phyloP scores from a whole-genome alignment of 805 yeast genomes.

The Cyberlindnera subsufficiens region DNA sequence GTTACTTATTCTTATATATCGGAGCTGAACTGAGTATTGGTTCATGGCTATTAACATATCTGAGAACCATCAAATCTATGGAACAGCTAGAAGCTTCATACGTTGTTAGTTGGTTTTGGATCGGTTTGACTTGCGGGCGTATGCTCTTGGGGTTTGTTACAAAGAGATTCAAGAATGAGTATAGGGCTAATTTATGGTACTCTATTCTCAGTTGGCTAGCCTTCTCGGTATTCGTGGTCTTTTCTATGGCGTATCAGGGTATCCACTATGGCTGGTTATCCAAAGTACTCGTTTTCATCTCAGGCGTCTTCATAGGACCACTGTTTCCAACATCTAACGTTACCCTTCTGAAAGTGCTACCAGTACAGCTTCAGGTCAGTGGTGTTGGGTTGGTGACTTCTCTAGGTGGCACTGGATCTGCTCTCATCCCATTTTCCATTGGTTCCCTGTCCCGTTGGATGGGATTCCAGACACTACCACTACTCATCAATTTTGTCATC shows the following conservation, averaged over 20 bases:
- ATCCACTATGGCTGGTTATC: slow-evolving; percentile 1
- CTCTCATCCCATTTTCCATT: slow-evolving; percentile 59
- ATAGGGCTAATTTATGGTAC: slow-evolving; percentile 29
- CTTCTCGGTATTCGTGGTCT: slow-evolving; percentile 15
- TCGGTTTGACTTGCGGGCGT: slow-evolving; percentile 63
- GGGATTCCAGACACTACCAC: slow-evolving; percentile 7
- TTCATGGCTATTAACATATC: slow-evolving; percentile 65
- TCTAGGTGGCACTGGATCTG: slow-evolving; percentile 81
- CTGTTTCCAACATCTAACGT: slow-evolving; percentile 69
- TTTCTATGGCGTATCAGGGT: slow-evolving; percentile 9
- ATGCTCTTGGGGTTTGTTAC: slow-evolving; percentile 52
- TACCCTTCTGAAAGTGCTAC: slow-evolving; percentile 56
- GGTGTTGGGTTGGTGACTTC: slow-evolving; percentile 77
- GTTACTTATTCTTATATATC: slow-evolving; percentile 53
- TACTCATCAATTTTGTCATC: slow-evolving; percentile 7
- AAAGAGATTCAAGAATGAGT: slow-evolving; percentile 39
- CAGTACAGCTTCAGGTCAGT: slow-evolving; percentile 50
- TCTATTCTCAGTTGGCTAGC: slow-evolving; percentile 29
- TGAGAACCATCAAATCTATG: slow-evolving; percentile 49
- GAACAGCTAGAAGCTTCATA: slow-evolving; percentile 45
- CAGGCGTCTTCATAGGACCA: slow-evolving; percentile 65
- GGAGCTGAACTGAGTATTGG: slow-evolving; percentile 68
- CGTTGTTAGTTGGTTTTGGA: slow-evolving; percentile 68
- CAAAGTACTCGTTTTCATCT: slow-evolving; percentile 26
- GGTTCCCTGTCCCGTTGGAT: slow-evolving; percentile 34